Evolutionary conservation across 75 land plant species (phyloP).

Genomic region (Cryptomeria japonica): DNA sequence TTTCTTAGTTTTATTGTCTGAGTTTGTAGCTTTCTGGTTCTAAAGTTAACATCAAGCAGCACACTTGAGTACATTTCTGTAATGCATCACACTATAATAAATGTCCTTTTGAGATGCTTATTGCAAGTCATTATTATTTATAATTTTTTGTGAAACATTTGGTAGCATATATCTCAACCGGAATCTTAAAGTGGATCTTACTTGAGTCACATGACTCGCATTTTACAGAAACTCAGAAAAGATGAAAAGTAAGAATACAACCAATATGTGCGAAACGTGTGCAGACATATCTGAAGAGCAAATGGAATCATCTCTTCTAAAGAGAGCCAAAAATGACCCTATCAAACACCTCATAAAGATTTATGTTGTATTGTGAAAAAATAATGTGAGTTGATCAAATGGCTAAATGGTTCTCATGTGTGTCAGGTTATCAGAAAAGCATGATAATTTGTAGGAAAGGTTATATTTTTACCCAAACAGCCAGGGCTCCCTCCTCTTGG

Average conservation of each 20-base stretch:
- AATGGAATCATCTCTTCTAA: not conserved
- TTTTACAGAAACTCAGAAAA: too few species aligned
- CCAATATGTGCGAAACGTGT: not conserved
- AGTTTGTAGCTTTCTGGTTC: too few species aligned
- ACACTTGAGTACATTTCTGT: too few species aligned
- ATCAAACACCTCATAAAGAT: not conserved
- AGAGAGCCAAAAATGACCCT: not conserved
- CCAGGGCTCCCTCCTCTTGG: conserved; percentile 97
- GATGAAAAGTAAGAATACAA: not conserved
- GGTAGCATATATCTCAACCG: too few species aligned
- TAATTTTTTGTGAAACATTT: not conserved
- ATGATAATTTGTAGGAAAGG: not conserved
- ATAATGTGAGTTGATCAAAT: not conserved
- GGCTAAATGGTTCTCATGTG: not conserved
- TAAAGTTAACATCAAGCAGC: too few species aligned
- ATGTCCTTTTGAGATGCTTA: not conserved
- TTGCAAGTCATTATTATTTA: not conserved
- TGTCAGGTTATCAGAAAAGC: not conserved
- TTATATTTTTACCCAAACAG: conserved; percentile 74
- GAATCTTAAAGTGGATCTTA: too few species aligned
- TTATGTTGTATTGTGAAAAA: too few species aligned
- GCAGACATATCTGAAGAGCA: not conserved
- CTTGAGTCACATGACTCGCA: too few species aligned
- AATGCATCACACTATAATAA: not conserved
- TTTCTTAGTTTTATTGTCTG: too few species aligned